phyloP scores from a whole-genome alignment of 768 basidiomycete species.

The Rhodotorula diobovata region DNA sequence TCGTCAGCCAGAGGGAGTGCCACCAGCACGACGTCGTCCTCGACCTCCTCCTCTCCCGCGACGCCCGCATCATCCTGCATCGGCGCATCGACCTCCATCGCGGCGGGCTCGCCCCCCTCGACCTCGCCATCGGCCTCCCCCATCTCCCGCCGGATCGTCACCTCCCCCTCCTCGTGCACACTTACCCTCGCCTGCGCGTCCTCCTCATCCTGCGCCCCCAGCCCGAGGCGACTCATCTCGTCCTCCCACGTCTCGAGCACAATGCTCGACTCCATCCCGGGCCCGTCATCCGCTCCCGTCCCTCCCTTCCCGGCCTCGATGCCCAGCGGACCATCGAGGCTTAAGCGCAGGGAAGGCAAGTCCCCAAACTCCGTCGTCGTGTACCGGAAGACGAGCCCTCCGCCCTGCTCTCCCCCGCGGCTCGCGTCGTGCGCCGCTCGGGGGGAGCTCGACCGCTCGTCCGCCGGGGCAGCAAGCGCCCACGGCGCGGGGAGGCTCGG shows the following conservation, averaged over 20 bases:
- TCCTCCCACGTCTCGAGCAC: conserved; percentile 10
- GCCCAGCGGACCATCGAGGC: not conserved
- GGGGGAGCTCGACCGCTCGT: not conserved
- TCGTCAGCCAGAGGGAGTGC: too few relatives aligned
- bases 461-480: not conserved
- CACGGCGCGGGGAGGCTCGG: not conserved
- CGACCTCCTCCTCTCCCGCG: not conserved
- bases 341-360: not conserved
- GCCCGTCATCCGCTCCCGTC: not conserved
- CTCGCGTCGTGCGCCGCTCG: not conserved
- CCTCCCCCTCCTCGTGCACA: not conserved
- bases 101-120: not conserved
- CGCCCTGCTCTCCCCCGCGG: not conserved
- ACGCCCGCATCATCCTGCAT: not conserved
- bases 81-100: not conserved
- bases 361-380: conserved; percentile 29
- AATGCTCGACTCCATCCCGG: conserved; percentile 27
- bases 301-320: not conserved
- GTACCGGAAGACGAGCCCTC: conserved; percentile 20
- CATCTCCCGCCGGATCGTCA: too few relatives aligned
- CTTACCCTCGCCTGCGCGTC: not conserved
- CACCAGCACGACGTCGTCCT: not conserved
- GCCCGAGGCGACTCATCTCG: too few relatives aligned
- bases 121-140: not conserved
- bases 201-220: not conserved